Percentiles rank a stretch among this genome's conserved stretches.
Conservation (phyloP, 805 yeast genomes). For the Cyberlindnera xishuangbannaensis region DNA sequence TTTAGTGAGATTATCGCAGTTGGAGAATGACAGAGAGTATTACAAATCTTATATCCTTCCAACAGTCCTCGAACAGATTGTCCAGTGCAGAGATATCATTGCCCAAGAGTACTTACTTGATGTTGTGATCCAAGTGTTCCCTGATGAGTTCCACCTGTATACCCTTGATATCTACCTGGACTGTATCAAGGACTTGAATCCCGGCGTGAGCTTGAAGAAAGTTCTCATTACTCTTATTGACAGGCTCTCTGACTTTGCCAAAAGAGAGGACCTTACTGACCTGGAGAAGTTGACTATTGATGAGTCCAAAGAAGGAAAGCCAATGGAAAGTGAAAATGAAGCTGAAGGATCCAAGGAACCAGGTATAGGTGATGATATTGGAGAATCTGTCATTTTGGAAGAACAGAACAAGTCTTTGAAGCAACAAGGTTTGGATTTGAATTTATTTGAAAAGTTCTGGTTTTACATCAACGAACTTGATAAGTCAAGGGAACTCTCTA, state of each 20-base stretch:
- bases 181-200: slow-evolving; percentile 61
- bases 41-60: slow-evolving; percentile 59
- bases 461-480: slow-evolving; percentile 51
- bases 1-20: slow-evolving; percentile 80
- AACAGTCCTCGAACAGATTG: slow-evolving; percentile 76
- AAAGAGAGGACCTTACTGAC: slow-evolving; percentile 29
- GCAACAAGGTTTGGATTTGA: slow-evolving; percentile 1
- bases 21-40: slow-evolving; percentile 57
- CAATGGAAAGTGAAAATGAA: slow-evolving; percentile 7
- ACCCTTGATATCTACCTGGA: slow-evolving; percentile 65
- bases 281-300: slow-evolving; percentile 17
- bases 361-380: slow-evolving; percentile 4
- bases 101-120: slow-evolving; percentile 92
- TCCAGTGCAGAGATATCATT: slow-evolving; percentile 84
- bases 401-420: neutral
- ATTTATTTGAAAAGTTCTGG: slow-evolving; percentile 63
- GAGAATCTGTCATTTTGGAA: neutral
- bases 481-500: slow-evolving; percentile 53
- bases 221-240: slow-evolving; percentile 67
- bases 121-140: slow-evolving; percentile 90
- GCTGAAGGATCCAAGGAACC: slow-evolving; percentile 6
- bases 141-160: slow-evolving; percentile 80
- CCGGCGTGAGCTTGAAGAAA: slow-evolving; percentile 61
- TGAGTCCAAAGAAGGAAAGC: slow-evolving; percentile 17
- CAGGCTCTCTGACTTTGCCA: slow-evolving; percentile 54